Evolutionary conservation across 2,329 filamentous ascomycete species (phyloP).

Genomic region (Aschersonia sp.): DNA sequence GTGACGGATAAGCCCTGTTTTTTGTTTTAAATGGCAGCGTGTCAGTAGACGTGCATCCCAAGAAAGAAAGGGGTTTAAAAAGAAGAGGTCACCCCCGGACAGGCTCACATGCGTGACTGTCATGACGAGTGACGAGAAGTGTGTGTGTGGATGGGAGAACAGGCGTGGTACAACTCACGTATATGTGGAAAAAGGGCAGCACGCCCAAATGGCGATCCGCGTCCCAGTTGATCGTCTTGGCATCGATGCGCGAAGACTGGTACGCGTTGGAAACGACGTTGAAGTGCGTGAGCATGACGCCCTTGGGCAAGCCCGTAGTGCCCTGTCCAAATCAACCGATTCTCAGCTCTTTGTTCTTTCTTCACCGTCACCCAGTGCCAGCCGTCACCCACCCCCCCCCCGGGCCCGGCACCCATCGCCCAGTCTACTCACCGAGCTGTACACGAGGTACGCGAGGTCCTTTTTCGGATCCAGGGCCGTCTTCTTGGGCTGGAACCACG

Average conservation of each 20-base stretch:
- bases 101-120: too few relatives aligned
- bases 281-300: slow-evolving; percentile 70
- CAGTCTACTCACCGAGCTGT: slow-evolving; percentile 42
- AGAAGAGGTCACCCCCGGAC: too few relatives aligned
- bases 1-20: slow-evolving; percentile 17
- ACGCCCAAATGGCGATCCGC: slow-evolving; percentile 66
- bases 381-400: too few relatives aligned
- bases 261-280: slow-evolving; percentile 68
- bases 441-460: slow-evolving; percentile 74
- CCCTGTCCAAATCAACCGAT: slow-evolving; percentile 26
- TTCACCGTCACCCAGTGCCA: background rate
- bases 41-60: too few relatives aligned
- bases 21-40: too few relatives aligned
- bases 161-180: slow-evolving; percentile 34
- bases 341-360: background rate
- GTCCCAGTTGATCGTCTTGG: slow-evolving; percentile 38
- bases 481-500: slow-evolving; percentile 35
- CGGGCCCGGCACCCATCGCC: background rate
- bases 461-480: slow-evolving; percentile 50
- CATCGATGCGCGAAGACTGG: slow-evolving; percentile 40
- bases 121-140: too few relatives aligned
- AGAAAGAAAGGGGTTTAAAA: too few relatives aligned
- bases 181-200: slow-evolving; percentile 84
- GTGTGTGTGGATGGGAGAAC: too few relatives aligned
- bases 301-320: slow-evolving; percentile 84